Conservation (phyloP, 73 alveolate genomes). For the Tetrahymena elliotti region DNA sequence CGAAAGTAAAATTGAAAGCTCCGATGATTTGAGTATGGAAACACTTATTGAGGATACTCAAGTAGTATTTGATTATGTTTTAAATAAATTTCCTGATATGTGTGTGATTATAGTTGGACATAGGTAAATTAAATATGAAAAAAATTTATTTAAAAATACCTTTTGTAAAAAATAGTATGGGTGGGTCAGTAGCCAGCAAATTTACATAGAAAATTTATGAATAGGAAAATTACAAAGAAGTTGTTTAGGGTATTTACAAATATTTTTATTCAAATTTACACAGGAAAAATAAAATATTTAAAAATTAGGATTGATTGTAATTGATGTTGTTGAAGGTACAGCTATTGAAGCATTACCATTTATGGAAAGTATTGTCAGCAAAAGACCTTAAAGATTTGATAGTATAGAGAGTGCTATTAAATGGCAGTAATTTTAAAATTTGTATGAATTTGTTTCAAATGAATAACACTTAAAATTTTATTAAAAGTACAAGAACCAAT, state of each 20-base stretch:
- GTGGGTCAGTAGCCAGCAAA: slow-evolving; percentile 95
- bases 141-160: neutral
- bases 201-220: slow-evolving; percentile 53
- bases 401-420: slow-evolving; percentile 79
- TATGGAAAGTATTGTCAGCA: slow-evolving; percentile 87
- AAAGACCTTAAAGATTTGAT: slow-evolving; percentile 78
- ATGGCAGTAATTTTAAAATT: slow-evolving; percentile 26
- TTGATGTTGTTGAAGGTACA: slow-evolving; percentile 97
- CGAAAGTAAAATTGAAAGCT: slow-evolving; percentile 2
- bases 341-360: slow-evolving; percentile 97
- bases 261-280: neutral
- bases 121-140: neutral
- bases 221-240: slow-evolving; percentile 47
- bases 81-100: slow-evolving; percentile 49
- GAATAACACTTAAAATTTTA: neutral
- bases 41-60: slow-evolving; percentile 68
- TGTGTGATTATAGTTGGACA: slow-evolving; percentile 26
- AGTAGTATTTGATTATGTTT: slow-evolving; percentile 62
- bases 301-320: slow-evolving; percentile 74
- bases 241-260: slow-evolving; percentile 16
- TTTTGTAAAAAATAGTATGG: slow-evolving; percentile 88
- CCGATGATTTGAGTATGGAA: slow-evolving; percentile 57
- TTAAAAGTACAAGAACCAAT: slow-evolving; percentile 43
- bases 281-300: slow-evolving; percentile 27
- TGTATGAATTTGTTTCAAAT: neutral